Evolutionary conservation across 169 alveolate species (phyloP).

Genomic region (Eimeria maxima): DNA sequence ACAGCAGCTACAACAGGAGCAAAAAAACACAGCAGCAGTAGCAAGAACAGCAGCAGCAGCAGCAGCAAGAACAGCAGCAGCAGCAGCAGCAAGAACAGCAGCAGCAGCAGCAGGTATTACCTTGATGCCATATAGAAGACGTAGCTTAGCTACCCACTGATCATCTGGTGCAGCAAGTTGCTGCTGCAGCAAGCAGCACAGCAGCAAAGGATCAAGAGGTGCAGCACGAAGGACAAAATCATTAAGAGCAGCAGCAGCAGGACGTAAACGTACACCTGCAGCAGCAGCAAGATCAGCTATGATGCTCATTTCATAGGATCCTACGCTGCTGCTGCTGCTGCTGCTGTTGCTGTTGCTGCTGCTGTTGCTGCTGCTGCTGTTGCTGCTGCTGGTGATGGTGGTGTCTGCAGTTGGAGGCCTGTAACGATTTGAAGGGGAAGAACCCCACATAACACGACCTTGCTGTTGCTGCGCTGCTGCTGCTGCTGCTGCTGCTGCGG

Average conservation of each 20-base stretch:
- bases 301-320: neutral
- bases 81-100: neutral
- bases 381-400: neutral
- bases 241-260: neutral
- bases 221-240: neutral
- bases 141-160: neutral
- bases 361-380: conserved; percentile 45
- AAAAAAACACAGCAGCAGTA: neutral
- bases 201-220: conserved; percentile 21
- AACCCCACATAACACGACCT: neutral
- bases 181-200: conserved; percentile 32
- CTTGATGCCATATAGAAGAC: neutral
- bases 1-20: neutral
- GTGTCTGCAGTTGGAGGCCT: neutral
- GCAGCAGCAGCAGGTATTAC: conserved; percentile 10
- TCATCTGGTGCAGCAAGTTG: neutral
- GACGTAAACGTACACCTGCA: neutral
- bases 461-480: no score
- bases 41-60: conserved; percentile 35
- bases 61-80: conserved; percentile 30
- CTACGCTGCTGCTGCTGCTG: conserved; percentile 27
- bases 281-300: neutral
- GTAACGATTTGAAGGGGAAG: neutral
- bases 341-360: conserved; percentile 29
- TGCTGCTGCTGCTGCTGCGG: no score